Conservation (phyloP, 176 grass and related monocot genomes). For the Tuctoria greenei region DNA sequence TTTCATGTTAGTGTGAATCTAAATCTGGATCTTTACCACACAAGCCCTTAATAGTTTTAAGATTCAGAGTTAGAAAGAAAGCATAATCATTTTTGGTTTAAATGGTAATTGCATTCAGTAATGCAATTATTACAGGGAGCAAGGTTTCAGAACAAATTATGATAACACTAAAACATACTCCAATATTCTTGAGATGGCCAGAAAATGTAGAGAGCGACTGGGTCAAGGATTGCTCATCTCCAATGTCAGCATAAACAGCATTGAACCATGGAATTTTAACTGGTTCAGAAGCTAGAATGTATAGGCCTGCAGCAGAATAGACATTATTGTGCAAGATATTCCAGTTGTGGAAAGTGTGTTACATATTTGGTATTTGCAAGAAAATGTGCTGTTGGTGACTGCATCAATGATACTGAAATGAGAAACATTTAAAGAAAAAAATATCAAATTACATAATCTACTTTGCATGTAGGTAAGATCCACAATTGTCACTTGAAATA, state of each 20-base stretch:
- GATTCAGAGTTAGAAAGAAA: slow-evolving; percentile 27
- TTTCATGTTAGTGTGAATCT: slow-evolving; percentile 11
- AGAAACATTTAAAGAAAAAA: slow-evolving; percentile 1
- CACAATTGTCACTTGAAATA: neutral
- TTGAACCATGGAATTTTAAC: slow-evolving; percentile 87
- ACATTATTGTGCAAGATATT: slow-evolving; percentile 30
- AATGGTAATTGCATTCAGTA: neutral
- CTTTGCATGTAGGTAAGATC: neutral
- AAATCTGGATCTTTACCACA: neutral
- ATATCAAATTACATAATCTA: neutral
- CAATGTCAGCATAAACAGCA: slow-evolving; percentile 85
- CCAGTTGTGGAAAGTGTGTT: neutral
- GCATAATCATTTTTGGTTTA: neutral
- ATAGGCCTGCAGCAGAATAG: slow-evolving; percentile 54
- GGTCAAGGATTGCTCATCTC: slow-evolving; percentile 81
- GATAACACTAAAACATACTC: slow-evolving; percentile 49
- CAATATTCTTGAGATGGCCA: slow-evolving; percentile 75
- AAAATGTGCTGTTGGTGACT: slow-evolving; percentile 13
- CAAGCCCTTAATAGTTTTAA: neutral
- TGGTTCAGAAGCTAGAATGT: slow-evolving; percentile 76
- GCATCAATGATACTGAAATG: slow-evolving; percentile 3
- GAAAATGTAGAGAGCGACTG: slow-evolving; percentile 84
- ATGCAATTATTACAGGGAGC: neutral
- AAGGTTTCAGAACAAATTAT: slow-evolving; percentile 2
- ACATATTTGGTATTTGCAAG: slow-evolving; percentile 13